Percentiles rank a stretch among this genome's conserved stretches.
Evolutionary conservation across 768 basidiomycete species (phyloP).

Genomic region (Suillus sp.): DNA sequence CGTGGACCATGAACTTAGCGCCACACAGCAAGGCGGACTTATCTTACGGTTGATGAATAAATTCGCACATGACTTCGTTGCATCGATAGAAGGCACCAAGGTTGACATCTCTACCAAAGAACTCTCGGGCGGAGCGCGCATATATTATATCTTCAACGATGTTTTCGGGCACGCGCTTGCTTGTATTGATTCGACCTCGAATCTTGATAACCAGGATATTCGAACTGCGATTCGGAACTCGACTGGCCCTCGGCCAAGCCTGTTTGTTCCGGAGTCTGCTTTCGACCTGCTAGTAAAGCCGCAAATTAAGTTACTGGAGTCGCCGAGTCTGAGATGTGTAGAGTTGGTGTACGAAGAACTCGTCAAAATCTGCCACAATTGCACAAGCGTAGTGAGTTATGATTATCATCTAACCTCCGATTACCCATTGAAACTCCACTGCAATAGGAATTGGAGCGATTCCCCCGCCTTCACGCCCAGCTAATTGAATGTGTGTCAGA

Average conservation of each 20-base stretch:
- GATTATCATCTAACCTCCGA: neutral
- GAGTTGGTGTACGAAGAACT: conserved; percentile 98
- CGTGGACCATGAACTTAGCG: conserved; percentile 15
- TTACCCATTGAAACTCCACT: conserved; percentile 1
- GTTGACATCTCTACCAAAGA: conserved; percentile 98
- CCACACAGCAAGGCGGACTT: conserved; percentile 73
- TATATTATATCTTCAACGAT: conserved; percentile 99
- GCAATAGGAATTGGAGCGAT: conserved; percentile 87
- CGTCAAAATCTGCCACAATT: conserved; percentile 99
- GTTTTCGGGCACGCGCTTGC: conserved; percentile 92
- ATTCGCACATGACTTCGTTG: conserved; percentile 95
- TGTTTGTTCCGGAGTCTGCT: conserved; percentile 96
- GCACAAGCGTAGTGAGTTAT: conserved; percentile 78
- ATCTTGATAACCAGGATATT: conserved; percentile 93
- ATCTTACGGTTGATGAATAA: conserved; percentile 97
- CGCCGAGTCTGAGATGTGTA: conserved; percentile 93
- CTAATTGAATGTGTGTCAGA: conserved; percentile 97
- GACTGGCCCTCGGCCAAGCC: conserved; percentile 92
- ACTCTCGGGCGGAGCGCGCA: conserved; percentile 94
- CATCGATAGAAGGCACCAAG: conserved; percentile 96
- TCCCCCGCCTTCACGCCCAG: conserved; percentile 91
- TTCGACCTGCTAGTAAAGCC: conserved; percentile 98
- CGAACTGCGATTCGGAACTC: conserved; percentile 98
- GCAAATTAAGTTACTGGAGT: conserved; percentile 94
- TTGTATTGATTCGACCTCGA: conserved; percentile 87